Evolutionary conservation across 441 rosid species (phyloP), one percentile per base, ranked within the genome.

Genomic region (Aleurites moluccanus): DNA sequence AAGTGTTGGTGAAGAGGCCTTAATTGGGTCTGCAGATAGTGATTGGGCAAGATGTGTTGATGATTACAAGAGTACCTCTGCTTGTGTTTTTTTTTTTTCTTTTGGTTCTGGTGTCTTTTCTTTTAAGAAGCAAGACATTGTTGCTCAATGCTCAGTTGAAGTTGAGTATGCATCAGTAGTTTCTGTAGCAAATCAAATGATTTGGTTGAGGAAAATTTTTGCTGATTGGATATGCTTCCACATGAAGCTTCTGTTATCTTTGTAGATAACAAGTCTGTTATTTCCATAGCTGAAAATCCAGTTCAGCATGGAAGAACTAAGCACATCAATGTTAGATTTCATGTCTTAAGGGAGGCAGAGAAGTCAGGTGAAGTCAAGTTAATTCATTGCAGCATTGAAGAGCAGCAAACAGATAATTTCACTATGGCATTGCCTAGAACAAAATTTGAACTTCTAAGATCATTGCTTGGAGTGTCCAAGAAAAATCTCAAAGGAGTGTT

Each of bases 1-100:
- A 10, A 3, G 11, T 9, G 1, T 5, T 9, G 2, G 0, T 0
- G 1, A 13, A 2, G 4, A 11, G 9, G 11, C n/a, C 20, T 5
- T 18, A 14, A 0, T 6, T 35, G 38, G 7, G 9, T 66, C 1
- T n/a, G 2, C 10, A 14, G 27, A 67, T 67, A 27, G 16, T 35
- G n/a, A 74, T 42, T 40, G 6, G 56, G 55, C 4, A 23, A 23
- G 33, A 1, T 3, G 33, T 25, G 1, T 10, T 5, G 21, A 55
- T 52, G 49, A 69, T 6, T 33, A 21, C 6, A 70, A 40, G 6
- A 69, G 35, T 13, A 69, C 62, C 8, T 3, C 11, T 0, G 18
- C 33, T 3, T 73, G 15, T 57, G 60, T 10, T 1, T 63, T 64
- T 64, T 16, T 10, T 1, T 63, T 64, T 64, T 16, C 25, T 6